Conservation (phyloP, 805 yeast genomes). For the Saturnispora silvae region DNA sequence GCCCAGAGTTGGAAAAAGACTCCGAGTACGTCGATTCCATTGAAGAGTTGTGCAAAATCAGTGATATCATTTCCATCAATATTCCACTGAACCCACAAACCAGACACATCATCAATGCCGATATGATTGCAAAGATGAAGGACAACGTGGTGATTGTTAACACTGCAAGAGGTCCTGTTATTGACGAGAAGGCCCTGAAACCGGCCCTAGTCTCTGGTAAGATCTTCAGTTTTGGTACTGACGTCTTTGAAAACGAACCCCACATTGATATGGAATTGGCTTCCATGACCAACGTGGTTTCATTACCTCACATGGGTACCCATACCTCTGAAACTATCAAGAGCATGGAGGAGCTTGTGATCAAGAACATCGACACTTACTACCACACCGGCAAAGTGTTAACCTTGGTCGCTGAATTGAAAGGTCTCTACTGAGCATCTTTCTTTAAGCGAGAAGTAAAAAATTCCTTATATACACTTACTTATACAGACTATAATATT, state of each 20-base stretch:
- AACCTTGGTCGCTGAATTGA: conserved; percentile 71
- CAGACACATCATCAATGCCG: conserved; percentile 54
- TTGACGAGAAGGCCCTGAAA: conserved; percentile 53
- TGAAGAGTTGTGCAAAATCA: conserved; percentile 52
- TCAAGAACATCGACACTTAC: conserved; percentile 50
- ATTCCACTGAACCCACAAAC: conserved; percentile 70
- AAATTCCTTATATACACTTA: no score
- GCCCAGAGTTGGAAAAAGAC: conserved; percentile 52
- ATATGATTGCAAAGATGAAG: conserved; percentile 59
- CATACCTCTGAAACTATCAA: conserved; percentile 60
- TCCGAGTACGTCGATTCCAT: conserved; percentile 54
- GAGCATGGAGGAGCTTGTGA: conserved; percentile 72
- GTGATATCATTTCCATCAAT: conserved; percentile 67
- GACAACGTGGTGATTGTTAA: conserved; percentile 68
- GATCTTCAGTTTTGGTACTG: conserved; percentile 58
- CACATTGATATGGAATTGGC: conserved; percentile 49
- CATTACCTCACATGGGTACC: conserved; percentile 90
- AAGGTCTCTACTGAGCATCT: conserved; percentile 13
- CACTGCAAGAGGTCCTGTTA: conserved; percentile 86
- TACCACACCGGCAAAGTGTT: conserved; percentile 58
- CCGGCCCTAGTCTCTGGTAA: conserved; percentile 53
- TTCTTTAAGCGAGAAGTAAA: background rate
- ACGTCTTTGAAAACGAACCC: conserved; percentile 72
- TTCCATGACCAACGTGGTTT: conserved; percentile 55
- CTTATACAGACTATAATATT: no score